Conservation (phyloP, 805 yeast genomes). For the Clavispora phyllophila region DNA sequence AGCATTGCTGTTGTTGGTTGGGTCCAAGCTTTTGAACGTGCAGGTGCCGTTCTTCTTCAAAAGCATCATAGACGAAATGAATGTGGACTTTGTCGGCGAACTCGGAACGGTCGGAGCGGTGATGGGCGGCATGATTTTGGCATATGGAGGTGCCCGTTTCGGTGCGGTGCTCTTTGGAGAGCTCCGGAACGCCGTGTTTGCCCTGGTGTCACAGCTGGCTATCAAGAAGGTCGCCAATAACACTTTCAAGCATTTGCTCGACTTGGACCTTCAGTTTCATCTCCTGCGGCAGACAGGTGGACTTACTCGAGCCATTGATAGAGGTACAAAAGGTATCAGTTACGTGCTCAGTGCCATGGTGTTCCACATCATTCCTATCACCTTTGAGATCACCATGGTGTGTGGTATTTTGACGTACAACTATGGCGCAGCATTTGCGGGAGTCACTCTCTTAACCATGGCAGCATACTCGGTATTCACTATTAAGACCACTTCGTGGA, state of each 20-base stretch:
- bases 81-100: slow-evolving; percentile 71
- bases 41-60: slow-evolving; percentile 95
- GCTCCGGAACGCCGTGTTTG: slow-evolving; percentile 90
- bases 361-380: slow-evolving; percentile 91
- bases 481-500: slow-evolving; percentile 90
- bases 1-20: slow-evolving; percentile 69
- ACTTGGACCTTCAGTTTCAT: slow-evolving; percentile 86
- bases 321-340: slow-evolving; percentile 96
- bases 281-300: slow-evolving; percentile 93
- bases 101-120: slow-evolving; percentile 63
- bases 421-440: slow-evolving; percentile 85
- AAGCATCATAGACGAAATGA: slow-evolving; percentile 85
- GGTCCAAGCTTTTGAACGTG: slow-evolving; percentile 82
- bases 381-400: slow-evolving; percentile 88
- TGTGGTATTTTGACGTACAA: slow-evolving; percentile 92
- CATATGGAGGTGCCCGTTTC: slow-evolving; percentile 90
- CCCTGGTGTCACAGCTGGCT: slow-evolving; percentile 91
- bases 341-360: slow-evolving; percentile 93
- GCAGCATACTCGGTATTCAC: slow-evolving; percentile 83
- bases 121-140: slow-evolving; percentile 63
- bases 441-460: slow-evolving; percentile 85
- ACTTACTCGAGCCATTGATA: slow-evolving; percentile 88
- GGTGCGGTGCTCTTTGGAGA: slow-evolving; percentile 95
- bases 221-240: slow-evolving; percentile 84
- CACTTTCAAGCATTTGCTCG: slow-evolving; percentile 78